phyloP scores from a whole-genome alignment of 495 filamentous ascomycete species.

The Neurospora sublineolata region DNA sequence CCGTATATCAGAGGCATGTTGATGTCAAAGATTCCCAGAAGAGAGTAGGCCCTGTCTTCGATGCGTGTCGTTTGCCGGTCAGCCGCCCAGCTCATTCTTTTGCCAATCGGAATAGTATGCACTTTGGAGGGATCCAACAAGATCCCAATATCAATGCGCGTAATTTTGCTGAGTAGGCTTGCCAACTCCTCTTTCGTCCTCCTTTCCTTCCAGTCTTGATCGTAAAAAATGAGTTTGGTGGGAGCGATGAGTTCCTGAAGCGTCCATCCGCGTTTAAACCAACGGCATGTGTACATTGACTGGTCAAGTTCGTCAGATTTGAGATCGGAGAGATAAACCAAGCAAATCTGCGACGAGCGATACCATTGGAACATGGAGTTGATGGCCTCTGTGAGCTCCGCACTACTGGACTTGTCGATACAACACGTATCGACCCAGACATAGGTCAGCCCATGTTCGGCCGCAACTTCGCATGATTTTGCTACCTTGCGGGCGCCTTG shows the following conservation, averaged over 20 bases:
- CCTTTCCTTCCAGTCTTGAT: background rate
- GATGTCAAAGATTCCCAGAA: constrained; percentile 17
- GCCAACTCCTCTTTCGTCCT: background rate
- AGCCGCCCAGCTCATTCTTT: constrained; percentile 24
- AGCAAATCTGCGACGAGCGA: constrained; percentile 17
- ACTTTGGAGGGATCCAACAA: background rate
- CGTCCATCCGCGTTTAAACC: constrained; percentile 28
- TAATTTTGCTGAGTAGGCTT: background rate
- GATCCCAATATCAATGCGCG: background rate
- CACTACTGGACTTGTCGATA: constrained; percentile 23
- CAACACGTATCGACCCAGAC: constrained; percentile 24
- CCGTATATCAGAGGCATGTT: constrained; percentile 22
- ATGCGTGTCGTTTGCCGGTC: constrained; percentile 14
- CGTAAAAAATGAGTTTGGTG: constrained; percentile 8
- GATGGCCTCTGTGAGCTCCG: constrained; percentile 23
- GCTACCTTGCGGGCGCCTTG: constrained; percentile 2
- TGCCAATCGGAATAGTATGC: constrained; percentile 1
- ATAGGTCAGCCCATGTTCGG: constrained; percentile 1
- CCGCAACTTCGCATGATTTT: background rate
- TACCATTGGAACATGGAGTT: constrained; percentile 33
- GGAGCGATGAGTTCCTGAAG: constrained; percentile 29
- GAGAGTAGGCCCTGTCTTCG: constrained; percentile 16
- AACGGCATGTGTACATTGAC: constrained; percentile 6
- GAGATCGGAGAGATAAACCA: constrained; percentile 15
- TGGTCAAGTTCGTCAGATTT: background rate